phyloP scores from a whole-genome alignment of 2,329 filamentous ascomycete genomes.

The Gremmenia infestans region DNA sequence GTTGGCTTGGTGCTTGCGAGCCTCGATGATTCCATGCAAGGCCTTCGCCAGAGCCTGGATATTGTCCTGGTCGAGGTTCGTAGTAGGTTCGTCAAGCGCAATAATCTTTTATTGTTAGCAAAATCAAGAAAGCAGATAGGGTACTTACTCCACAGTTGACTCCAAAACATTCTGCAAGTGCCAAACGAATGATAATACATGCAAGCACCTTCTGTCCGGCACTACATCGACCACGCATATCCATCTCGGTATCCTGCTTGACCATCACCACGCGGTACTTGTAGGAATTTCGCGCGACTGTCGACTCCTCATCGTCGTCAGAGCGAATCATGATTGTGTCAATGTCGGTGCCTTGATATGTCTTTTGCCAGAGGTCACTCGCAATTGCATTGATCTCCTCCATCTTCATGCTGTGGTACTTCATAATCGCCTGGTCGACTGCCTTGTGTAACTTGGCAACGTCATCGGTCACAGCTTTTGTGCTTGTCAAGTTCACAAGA shows the following conservation, averaged over 20 bases:
- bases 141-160: constrained; percentile 70
- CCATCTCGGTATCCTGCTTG: constrained; percentile 96
- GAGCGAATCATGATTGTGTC: constrained; percentile 95
- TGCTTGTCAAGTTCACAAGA: constrained; percentile 86
- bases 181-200: constrained; percentile 94
- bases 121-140: not conserved
- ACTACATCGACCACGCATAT: constrained; percentile 97
- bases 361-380: constrained; percentile 93
- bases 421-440: constrained; percentile 95
- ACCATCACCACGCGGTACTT: constrained; percentile 99
- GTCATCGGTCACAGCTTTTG: constrained; percentile 88
- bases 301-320: constrained; percentile 62
- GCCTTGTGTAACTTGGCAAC: constrained; percentile 76
- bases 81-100: constrained; percentile 94
- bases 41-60: constrained; percentile 83
- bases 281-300: constrained; percentile 68
- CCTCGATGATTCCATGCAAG: constrained; percentile 80
- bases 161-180: constrained; percentile 93
- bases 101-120: constrained; percentile 52
- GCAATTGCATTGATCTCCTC: constrained; percentile 94
- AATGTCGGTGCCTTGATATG: constrained; percentile 95
- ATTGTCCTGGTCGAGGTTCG: constrained; percentile 92
- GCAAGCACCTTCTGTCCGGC: constrained; percentile 96
- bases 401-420: constrained; percentile 95
- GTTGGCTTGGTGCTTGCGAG: constrained; percentile 79